Evolutionary conservation across 2,329 filamentous ascomycete genomes (phyloP).

Genomic region (Ceratocystis harringtonii): DNA sequence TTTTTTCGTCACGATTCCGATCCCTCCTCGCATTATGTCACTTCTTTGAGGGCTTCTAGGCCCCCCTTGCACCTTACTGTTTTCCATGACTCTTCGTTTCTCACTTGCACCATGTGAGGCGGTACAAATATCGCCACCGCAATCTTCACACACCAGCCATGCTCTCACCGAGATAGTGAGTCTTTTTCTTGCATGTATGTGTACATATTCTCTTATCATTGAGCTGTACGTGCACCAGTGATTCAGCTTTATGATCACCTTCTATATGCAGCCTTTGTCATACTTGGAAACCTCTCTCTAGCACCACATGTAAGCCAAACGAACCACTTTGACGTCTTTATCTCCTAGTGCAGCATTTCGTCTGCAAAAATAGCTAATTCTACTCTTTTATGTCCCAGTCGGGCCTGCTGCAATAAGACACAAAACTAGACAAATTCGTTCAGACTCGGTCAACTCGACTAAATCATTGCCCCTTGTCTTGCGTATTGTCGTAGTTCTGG

Average conservation of each 20-base stretch:
- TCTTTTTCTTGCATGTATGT: not conserved
- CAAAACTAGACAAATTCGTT: too few relatives aligned
- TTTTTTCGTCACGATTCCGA: not conserved
- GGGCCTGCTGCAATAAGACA: too few relatives aligned
- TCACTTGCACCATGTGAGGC: not conserved
- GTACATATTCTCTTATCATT: not conserved
- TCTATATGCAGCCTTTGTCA: not conserved
- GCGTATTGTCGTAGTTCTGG: not conserved
- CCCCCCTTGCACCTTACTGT: not conserved
- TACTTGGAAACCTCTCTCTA: not conserved
- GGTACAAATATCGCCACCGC: not conserved
- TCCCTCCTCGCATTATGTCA: conserved; percentile 3
- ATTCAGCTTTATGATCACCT: not conserved
- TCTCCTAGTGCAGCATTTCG: too few relatives aligned
- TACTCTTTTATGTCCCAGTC: too few relatives aligned
- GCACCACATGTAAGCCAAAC: not conserved
- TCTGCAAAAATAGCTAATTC: too few relatives aligned
- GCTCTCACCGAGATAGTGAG: too few relatives aligned
- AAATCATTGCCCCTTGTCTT: too few relatives aligned
- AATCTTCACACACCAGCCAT: not conserved
- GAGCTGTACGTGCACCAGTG: not conserved
- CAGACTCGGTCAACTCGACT: too few relatives aligned
- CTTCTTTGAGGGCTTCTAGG: not conserved
- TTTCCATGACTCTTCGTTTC: not conserved
- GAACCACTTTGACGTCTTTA: not conserved